Base-by-base conservation (phyloP, 1,284 basidiomycete genomes). In the Ustilago shanxiensis region DNA sequence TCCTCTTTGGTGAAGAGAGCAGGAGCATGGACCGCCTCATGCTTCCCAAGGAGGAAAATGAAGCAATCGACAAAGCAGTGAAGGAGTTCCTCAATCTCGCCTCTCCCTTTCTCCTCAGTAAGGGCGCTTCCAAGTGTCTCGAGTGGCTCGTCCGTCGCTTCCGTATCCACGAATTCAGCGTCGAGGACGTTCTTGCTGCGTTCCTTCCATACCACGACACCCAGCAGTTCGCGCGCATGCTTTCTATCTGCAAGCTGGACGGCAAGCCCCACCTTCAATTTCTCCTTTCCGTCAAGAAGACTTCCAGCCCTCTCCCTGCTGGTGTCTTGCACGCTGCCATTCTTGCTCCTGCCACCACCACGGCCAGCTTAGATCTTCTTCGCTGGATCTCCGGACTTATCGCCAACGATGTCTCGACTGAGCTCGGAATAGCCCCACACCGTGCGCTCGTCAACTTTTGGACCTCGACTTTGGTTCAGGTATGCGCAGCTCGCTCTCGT, bases 101-200 rank as follows among this genome's bases (percentile, higher is more conserved):
- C 2, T 93, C 93, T 1, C 91, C 91, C 18, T 93, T 92, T 88
- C 87, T 99, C 39, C 89, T 95, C 86, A 92, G 95, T 61, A 89
- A 91, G 61, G 92, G 94, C 1, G 90, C 93, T 0, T 92, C 92
- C 44, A 95, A 93, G 86, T 90, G 93, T n/a, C 85, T 99, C 35
- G 96, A 99, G 85, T 99, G 96, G 96, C 90, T 99, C 26, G 93
- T 99, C 3, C 89, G 94, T 76, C 89, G 95, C 64, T 98, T 98
- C 87, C 96, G 95, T 83, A 91, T 98, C 41, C 90, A 98, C 85
- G 95, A 98, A 85, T 95, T 98, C 88, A 97, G 98, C 82, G 89
- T 95, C 45, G 89, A 92, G 53, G 89, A 90, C n/a, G 82, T 95
- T 22, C 89, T 99, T 7, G 88, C 91, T 14, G 88, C 94, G 20